Percentiles rank a stretch among this genome's conserved stretches.
These are phyloP conservation scores for Hypoxylon lienhwacheense DNA, from an alignment of 495 filamentous ascomycete genomes.

Conservation along the genomic window DNA sequence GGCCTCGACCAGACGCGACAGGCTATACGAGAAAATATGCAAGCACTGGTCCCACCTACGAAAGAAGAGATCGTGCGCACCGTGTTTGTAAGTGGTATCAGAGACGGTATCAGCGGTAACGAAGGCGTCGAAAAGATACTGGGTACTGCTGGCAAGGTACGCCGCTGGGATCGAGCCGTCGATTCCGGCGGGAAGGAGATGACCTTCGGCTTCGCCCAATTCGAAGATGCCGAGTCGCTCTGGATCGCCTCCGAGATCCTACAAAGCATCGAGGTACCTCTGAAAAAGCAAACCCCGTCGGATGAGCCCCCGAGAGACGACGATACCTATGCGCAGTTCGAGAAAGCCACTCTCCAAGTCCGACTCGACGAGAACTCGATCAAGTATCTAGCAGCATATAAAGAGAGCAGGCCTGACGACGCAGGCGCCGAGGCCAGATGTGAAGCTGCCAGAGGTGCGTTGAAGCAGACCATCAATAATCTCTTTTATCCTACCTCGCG, in stretches of 20 bases:
- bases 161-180: conserved; percentile 79
- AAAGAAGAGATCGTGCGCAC: conserved; percentile 89
- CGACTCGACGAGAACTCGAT: conserved; percentile 79
- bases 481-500: conserved; percentile 69
- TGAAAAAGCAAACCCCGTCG: conserved; percentile 65
- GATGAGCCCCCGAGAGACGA: conserved; percentile 51
- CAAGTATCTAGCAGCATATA: conserved; percentile 80
- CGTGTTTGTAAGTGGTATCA: conserved; percentile 86
- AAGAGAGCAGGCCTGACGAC: conserved; percentile 64
- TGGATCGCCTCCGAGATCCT: conserved; percentile 84
- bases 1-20: conserved; percentile 68
- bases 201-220: conserved; percentile 95
- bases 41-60: conserved; percentile 80
- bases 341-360: conserved; percentile 72
- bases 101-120: conserved; percentile 73
- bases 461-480: conserved; percentile 67
- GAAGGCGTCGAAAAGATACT: conserved; percentile 83
- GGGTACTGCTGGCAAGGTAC: conserved; percentile 71
- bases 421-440: conserved; percentile 67
- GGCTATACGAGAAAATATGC: conserved; percentile 70
- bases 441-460: conserved; percentile 61
- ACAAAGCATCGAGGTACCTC: conserved; percentile 81
- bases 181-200: conserved; percentile 63
- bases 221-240: conserved; percentile 88
- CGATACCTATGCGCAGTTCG: conserved; percentile 60